Percentiles rank a stretch among this genome's conserved stretches.
phyloP scores from a whole-genome alignment of 345 rosid genomes.

The Aegle marmelos region DNA sequence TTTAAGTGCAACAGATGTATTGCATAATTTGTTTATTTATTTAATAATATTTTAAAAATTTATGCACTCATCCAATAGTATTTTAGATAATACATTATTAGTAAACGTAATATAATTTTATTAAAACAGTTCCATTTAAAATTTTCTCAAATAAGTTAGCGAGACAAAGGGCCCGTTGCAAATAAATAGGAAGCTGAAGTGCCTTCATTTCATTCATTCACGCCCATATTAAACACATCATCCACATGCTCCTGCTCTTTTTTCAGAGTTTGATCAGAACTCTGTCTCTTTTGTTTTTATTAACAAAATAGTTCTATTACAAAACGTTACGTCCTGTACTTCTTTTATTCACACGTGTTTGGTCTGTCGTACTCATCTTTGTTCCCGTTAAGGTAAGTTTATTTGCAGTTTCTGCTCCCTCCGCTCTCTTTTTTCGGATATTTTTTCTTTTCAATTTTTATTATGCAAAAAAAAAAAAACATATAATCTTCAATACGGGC shows the following conservation, averaged over 20 bases:
- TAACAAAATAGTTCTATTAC: background rate
- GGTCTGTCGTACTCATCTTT: background rate
- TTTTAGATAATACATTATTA: no score
- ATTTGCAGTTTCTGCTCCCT: background rate
- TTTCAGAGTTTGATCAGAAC: background rate
- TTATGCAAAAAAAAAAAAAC: no score
- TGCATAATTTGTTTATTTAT: no score
- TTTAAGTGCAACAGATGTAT: no score
- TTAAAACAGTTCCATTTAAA: no score
- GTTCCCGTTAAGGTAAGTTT: background rate
- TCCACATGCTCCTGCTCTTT: background rate
- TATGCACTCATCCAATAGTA: no score
- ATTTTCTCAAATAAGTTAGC: no score
- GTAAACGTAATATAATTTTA: no score
- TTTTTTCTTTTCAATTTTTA: no score
- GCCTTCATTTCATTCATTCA: background rate
- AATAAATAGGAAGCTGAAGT: slow-evolving; percentile 1
- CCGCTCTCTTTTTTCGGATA: no score
- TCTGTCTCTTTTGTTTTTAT: background rate
- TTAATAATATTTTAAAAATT: no score
- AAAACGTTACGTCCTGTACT: background rate
- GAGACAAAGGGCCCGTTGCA: background rate
- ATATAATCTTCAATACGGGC: background rate
- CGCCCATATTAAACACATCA: background rate
- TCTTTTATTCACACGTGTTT: background rate